Conservation (phyloP, 306 rosid species). For the Parietaria judaica region DNA sequence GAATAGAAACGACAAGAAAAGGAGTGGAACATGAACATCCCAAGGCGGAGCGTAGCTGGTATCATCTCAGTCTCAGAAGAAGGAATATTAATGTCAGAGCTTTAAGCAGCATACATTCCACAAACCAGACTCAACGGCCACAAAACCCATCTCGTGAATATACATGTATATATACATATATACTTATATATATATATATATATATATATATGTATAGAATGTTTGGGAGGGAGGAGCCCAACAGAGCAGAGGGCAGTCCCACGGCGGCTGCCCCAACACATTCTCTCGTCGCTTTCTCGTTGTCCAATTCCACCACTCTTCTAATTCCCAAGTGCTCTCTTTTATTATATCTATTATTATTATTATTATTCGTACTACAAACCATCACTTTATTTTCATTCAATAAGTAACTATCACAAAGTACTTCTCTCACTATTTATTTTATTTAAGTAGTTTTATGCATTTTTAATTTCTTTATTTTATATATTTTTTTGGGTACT, state of each 20-base stretch:
- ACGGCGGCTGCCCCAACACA: conserved; percentile 38
- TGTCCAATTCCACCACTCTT: conserved; percentile 8
- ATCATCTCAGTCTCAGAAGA: conserved; percentile 18
- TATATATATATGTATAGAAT: too few relatives aligned
- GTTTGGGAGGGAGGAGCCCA: too few relatives aligned
- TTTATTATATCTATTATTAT: too few relatives aligned
- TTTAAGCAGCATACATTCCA: conserved; percentile 43
- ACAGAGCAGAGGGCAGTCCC: too few relatives aligned
- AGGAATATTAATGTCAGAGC: conserved; percentile 23
- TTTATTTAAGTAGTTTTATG: too few relatives aligned
- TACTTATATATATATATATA: background rate
- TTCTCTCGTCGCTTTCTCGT: conserved; percentile 29
- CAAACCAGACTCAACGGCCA: conserved; percentile 25
- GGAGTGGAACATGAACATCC: conserved; percentile 26
- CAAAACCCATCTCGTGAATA: conserved; percentile 19
- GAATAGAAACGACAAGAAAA: conserved; percentile 3
- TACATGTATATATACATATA: background rate
- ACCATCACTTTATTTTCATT: too few relatives aligned
- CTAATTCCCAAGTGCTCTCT: background rate
- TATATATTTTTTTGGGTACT: too few relatives aligned
- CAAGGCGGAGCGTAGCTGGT: conserved; percentile 20
- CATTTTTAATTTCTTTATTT: too few relatives aligned
- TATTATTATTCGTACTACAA: too few relatives aligned
- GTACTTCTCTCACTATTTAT: too few relatives aligned
- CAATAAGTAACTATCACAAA: too few relatives aligned